Base-by-base conservation (phyloP, 257 asterid genomes). In the Solanum rostratum region DNA sequence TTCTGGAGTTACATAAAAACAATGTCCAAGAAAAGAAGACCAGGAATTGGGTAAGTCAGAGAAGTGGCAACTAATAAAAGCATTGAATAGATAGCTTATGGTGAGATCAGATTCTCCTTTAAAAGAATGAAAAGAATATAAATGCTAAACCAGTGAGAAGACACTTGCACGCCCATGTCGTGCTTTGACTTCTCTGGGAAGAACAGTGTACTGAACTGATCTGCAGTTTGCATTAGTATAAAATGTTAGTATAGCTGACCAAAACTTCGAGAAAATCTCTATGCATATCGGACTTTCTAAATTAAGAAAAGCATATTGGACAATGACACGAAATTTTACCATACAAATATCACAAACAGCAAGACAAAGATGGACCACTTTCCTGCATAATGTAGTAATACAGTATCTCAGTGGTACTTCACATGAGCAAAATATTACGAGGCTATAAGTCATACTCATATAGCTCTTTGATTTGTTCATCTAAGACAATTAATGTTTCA, bases 391-490 rank as follows among this genome's bases (percentile, higher is more conserved):
- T 73, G n/a, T 24, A 29, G 81, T 73, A 39, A 73, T 7, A 73
- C 41, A 22, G 59, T 45, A 73, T 11, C 39, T 8, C 22, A 24
- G 45, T 24, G 12, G 22, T 76, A 49, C 82, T 76, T 76, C 45
- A 49, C 10, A 76, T 12, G 46, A 16, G 29, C 18, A 78, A 29
- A 78, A 27, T 78, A 50, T 7, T 27, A 16, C 10, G 82, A 78
- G 82, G 82, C 82, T 52, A 85, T 76, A 84, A 46, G 76, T 87
- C 81, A 24, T 85, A 52, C 85, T 88, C 83, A 24, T 85, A 52
- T n/a, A 90, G 37, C 54, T 89, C 95, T 90, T 90, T 95, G 68
- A 92, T 92, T 84, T 93, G 97, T 84, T 84, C 88, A 89, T 93
- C 92, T 89, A 95, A 87, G 81, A 82, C 86, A 49, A 73, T 87